Base-by-base conservation (phyloP, 129 eudicot genomes). In the Flaveria sonorensis region DNA sequence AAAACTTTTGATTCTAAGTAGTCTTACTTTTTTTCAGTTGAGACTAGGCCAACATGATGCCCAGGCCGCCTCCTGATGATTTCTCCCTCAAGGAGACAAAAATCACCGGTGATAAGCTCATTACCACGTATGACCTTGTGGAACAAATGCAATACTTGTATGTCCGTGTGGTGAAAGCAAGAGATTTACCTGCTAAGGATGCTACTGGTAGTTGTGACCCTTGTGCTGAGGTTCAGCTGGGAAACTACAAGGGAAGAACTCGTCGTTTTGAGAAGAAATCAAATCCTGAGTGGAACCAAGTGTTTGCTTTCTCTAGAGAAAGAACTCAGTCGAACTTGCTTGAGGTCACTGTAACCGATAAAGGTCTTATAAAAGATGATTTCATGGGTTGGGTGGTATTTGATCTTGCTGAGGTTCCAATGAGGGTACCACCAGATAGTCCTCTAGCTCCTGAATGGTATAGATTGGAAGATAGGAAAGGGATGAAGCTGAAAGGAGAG, bases 391-490 rank as follows among this genome's bases (percentile, higher is more conserved):
- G 81, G 75, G 89, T 88, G 30, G 16, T 77, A 2, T 88, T 88
- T 70, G 89, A 88, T 74, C 72, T 88, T 74, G 59, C 79, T 7
- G 92, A 88, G 79, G 85, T 88, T 42, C 89, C 92, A 1, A 83
- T 75, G 21, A 65, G 89, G 80, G 87, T 88, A 2, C 92, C 89
- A 26, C 92, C 92, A 0, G 92, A 88, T 78, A 88, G 89, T 79
- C 89, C 92, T 64, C 59, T 88, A 32, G 92, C 92, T 21, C 89
- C 92, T 46, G 86, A 85, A 30, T 88, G 92, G 92, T 88, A 85
- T 59, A 80, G 84, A 30, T 70, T 88, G 23, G 89, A 85, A 71
- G 87, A 82, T 46, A 59, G 77, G 6, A 78, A 78, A 42, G 82
- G 87, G 45, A 87, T 77, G 19, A 88, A 85, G 85, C 50, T 74